Conservation (phyloP, 768 basidiomycete genomes). For the Strobilomyces dryophilus region DNA sequence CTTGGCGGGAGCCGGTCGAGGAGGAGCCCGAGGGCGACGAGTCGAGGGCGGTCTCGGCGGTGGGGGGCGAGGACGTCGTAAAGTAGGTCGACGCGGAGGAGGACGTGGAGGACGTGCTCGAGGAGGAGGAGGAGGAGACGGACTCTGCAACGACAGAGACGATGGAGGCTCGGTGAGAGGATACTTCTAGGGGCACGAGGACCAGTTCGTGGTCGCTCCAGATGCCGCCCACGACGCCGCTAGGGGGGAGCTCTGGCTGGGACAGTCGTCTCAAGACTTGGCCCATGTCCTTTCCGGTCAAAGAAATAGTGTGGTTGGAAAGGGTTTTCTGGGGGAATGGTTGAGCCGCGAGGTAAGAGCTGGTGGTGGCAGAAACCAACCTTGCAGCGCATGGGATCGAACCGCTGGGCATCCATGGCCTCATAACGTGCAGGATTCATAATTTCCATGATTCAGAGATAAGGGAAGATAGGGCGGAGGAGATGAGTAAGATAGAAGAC, state of each 20-base stretch:
- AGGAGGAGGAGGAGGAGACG: slow-evolving; percentile 5
- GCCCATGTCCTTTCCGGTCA: slow-evolving; percentile 23
- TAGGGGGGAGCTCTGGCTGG: slow-evolving; percentile 15
- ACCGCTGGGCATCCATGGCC: slow-evolving; percentile 32
- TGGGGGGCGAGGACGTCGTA: slow-evolving; percentile 13
- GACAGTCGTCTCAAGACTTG: slow-evolving; percentile 24
- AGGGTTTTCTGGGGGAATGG: slow-evolving; percentile 18
- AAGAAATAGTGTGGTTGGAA: slow-evolving; percentile 8
- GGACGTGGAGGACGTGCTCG: slow-evolving; percentile 12
- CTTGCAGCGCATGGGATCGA: slow-evolving; percentile 29
- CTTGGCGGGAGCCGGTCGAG: slow-evolving; percentile 13
- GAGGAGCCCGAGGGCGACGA: slow-evolving; percentile 6
- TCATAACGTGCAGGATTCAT: slow-evolving; percentile 25
- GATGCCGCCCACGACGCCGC: slow-evolving; percentile 25
- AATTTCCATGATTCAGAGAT: slow-evolving; percentile 26
- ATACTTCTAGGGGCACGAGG: slow-evolving; percentile 28
- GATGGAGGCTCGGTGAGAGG: slow-evolving; percentile 16
- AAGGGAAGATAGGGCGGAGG: slow-evolving; percentile 27
- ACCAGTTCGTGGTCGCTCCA: slow-evolving; percentile 34
- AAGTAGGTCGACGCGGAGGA: slow-evolving; percentile 21
- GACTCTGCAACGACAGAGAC: slow-evolving; percentile 15
- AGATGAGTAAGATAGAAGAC: slow-evolving; percentile 23
- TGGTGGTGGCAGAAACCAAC: slow-evolving; percentile 20
- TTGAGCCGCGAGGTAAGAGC: slow-evolving; percentile 21
- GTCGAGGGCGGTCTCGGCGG: slow-evolving; percentile 6